A percentile compares a stretch with the other conserved stretches of the same genome.
phyloP scores from a whole-genome alignment of 176 grass and related monocot genomes.

The maize (Zea mays) region DNA sequence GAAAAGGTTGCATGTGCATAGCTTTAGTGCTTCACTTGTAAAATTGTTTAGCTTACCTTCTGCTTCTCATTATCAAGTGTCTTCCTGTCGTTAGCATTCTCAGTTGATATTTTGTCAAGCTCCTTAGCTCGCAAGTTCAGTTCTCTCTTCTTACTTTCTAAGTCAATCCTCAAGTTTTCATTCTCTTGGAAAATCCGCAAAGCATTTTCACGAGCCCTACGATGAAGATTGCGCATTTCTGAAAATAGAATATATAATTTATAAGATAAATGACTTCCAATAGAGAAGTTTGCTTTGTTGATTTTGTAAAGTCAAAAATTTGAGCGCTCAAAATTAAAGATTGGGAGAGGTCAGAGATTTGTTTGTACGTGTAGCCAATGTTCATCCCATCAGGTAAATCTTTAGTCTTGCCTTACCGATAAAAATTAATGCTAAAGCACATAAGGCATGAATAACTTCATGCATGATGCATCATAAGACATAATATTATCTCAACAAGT shows the following conservation, averaged over 20 bases:
- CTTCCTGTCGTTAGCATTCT: constrained; percentile 67
- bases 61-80: constrained; percentile 68
- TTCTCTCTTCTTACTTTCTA: constrained; percentile 72
- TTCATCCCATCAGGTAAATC: neutral
- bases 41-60: constrained; percentile 56
- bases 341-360: neutral
- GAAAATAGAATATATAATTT: constrained; percentile 34
- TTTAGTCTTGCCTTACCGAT: constrained; percentile 6
- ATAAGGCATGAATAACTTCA: neutral
- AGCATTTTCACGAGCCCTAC: constrained; percentile 56
- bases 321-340: neutral
- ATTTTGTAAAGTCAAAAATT: constrained; percentile 10
- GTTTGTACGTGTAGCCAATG: neutral
- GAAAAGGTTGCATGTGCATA: constrained; percentile 6
- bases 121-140: constrained; percentile 56
- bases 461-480: no score
- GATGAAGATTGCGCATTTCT: constrained; percentile 79
- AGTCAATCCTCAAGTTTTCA: constrained; percentile 69
- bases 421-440: constrained; percentile 22
- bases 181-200: constrained; percentile 66
- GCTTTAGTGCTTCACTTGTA: constrained; percentile 8
- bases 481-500: constrained; percentile 15
- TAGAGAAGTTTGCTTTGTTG: constrained; percentile 11
- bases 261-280: constrained; percentile 14
- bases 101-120: constrained; percentile 65